Evolutionary conservation across 352 stramenopile genomes (phyloP), one percentile per base, ranked within the genome.

Genomic region (Paralagenidium karlingii): DNA sequence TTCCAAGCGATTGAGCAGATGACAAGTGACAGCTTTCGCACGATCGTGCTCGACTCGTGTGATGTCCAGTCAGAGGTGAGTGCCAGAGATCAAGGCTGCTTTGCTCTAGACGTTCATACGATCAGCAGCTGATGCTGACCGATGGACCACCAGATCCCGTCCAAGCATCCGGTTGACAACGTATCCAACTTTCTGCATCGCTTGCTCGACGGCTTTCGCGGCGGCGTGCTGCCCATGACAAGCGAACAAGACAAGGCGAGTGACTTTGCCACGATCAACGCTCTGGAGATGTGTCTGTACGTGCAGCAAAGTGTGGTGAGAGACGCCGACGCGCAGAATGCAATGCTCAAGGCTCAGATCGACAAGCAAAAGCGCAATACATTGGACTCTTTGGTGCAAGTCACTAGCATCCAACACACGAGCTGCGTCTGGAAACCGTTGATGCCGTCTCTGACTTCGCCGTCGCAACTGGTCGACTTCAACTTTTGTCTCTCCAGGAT

Each of bases 131-230:
- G 12, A 38, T 6, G 25, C 22, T 15, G 15, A 15, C 18, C 5
- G 8, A 22, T 38, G 18, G 21, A 22, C 8, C 40, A 47, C 29
- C n/a, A n/a, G n/a, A 38, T 53, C 1, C 58, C 67, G 9, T 36
- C 82, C 19, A 46, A 49, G 29, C 42, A 49, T 16, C 51, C 39
- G 8, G 54, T 64, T 1, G 69, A 79, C 13, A 46, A 45, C 4
- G 65, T 76, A 5, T 79, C 56, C 40, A 76, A 69, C 34, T 84
- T 87, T 38, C 38, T 83, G 3, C 52, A 70, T 32, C 63, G 69
- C 8, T 41, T 87, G 9, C 59, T 60, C 8, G 68, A 84, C 40
- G 74, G 63, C 0, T 87, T 83, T 51, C 66, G 61, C 22, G 68
- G 73, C 24, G 69, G 49, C 5, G 74, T 50, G 11, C 38, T 54